Evolutionary conservation across 2,329 filamentous ascomycete genomes (phyloP).

Genomic region (Epichloe gansuensis): DNA sequence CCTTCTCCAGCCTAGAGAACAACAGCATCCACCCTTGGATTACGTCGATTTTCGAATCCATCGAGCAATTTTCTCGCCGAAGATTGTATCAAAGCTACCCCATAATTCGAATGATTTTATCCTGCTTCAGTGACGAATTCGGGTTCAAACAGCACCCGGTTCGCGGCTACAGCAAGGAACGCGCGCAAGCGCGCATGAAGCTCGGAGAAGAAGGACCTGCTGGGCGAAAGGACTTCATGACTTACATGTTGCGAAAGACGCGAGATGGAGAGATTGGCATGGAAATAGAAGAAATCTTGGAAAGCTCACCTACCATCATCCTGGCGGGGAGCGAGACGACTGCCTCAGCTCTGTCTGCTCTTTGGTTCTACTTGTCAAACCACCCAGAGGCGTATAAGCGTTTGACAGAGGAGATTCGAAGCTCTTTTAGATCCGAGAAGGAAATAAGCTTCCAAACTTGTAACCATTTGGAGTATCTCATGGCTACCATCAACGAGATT

Average conservation of each 20-base stretch:
- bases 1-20: constrained; percentile 23
- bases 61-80: constrained; percentile 4
- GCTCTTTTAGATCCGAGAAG: constrained; percentile 10
- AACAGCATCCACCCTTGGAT: constrained; percentile 17
- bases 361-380: constrained; percentile 17
- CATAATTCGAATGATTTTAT: neutral
- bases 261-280: constrained; percentile 19
- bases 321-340: constrained; percentile 23
- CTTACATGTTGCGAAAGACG: constrained; percentile 19
- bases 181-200: constrained; percentile 11
- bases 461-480: constrained; percentile 21
- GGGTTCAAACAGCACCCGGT: neutral
- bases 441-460: constrained; percentile 25
- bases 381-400: constrained; percentile 18
- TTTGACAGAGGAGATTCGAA: constrained; percentile 23
- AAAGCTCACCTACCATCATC: constrained; percentile 12
- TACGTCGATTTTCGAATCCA: constrained; percentile 9
- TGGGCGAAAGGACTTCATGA: constrained; percentile 12
- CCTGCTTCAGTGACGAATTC: neutral
- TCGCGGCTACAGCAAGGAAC: constrained; percentile 12
- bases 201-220: constrained; percentile 11
- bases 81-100: constrained; percentile 9
- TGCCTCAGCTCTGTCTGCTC: constrained; percentile 17
- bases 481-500: constrained; percentile 28
- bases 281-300: constrained; percentile 20